Percentiles rank a stretch among this genome's conserved stretches.
These are phyloP conservation scores for Neopestalotiopsis sp. DNA, from an alignment of 2,329 filamentous ascomycete species.

Conservation along the genomic window DNA sequence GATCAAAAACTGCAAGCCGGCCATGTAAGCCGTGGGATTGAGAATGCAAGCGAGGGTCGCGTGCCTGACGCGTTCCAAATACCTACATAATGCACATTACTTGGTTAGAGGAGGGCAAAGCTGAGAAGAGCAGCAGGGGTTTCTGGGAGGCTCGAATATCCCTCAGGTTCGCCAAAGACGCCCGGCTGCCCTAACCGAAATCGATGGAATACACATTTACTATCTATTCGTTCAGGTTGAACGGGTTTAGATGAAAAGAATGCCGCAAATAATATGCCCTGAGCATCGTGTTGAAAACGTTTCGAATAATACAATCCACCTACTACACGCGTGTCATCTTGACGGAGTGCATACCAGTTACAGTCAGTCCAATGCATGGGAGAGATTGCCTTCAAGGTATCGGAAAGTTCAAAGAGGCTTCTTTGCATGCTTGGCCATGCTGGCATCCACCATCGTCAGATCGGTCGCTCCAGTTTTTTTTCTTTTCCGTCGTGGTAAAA, in stretches of 20 bases:
- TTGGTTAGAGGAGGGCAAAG: background rate
- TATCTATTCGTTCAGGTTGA: background rate
- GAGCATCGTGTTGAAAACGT: background rate
- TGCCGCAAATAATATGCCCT: background rate
- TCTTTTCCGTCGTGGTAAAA: background rate
- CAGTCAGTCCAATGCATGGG: background rate
- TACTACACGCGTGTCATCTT: background rate
- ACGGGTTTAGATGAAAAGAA: background rate
- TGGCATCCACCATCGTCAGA: constrained; percentile 13
- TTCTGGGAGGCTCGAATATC: background rate
- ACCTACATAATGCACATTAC: background rate
- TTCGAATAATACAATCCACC: background rate
- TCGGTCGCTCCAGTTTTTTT: constrained; percentile 6
- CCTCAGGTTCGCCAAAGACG: background rate
- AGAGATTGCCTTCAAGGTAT: constrained; percentile 1
- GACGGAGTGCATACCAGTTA: background rate
- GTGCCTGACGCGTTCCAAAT: background rate
- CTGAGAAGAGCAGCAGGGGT: background rate
- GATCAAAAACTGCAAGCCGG: background rate
- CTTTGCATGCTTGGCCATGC: background rate
- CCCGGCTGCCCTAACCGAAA: background rate
- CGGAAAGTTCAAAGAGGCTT: background rate
- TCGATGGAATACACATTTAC: background rate
- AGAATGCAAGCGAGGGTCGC: background rate
- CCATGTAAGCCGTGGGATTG: background rate